These are phyloP conservation scores for Suillus clintonianus DNA, from an alignment of 768 basidiomycete genomes.

Conservation along the genomic window DNA sequence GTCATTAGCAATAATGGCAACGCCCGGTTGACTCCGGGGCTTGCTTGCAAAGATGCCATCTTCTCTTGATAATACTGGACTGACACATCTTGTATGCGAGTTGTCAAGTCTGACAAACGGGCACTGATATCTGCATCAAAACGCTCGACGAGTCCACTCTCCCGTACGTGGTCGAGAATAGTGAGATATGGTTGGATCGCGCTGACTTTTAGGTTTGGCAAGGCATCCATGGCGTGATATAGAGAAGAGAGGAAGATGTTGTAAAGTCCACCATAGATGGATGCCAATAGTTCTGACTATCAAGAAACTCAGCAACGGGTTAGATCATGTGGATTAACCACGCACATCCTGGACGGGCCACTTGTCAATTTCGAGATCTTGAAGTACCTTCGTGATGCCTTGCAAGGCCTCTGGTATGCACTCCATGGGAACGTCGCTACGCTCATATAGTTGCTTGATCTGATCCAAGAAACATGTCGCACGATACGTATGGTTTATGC, in stretches of 20 bases:
- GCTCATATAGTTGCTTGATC: constrained; percentile 84
- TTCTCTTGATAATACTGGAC: constrained; percentile 63
- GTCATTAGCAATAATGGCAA: constrained; percentile 82
- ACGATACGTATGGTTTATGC: constrained; percentile 79
- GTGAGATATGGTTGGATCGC: constrained; percentile 66
- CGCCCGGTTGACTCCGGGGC: constrained; percentile 80
- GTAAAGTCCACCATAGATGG: constrained; percentile 73
- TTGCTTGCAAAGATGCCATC: constrained; percentile 61
- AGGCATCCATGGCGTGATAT: constrained; percentile 79
- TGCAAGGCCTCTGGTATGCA: constrained; percentile 90
- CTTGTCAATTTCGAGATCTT: constrained; percentile 67
- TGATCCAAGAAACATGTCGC: constrained; percentile 81
- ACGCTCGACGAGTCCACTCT: constrained; percentile 68
- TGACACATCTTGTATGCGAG: constrained; percentile 60
- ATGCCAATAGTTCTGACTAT: constrained; percentile 69
- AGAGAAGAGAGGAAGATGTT: constrained; percentile 84
- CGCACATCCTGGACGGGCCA: constrained; percentile 87
- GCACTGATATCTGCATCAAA: constrained; percentile 74
- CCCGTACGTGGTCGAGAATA: constrained; percentile 71
- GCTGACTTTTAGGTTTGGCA: constrained; percentile 72
- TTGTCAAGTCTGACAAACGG: constrained; percentile 67
- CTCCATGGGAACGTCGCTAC: constrained; percentile 89
- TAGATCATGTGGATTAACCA: constrained; percentile 18
- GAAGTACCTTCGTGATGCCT: constrained; percentile 66
- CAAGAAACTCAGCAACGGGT: constrained; percentile 5